A percentile compares a stretch with the other conserved stretches of the same genome.
phyloP scores from a whole-genome alignment of 2,329 filamentous ascomycete species.

The Fusarium sp. region DNA sequence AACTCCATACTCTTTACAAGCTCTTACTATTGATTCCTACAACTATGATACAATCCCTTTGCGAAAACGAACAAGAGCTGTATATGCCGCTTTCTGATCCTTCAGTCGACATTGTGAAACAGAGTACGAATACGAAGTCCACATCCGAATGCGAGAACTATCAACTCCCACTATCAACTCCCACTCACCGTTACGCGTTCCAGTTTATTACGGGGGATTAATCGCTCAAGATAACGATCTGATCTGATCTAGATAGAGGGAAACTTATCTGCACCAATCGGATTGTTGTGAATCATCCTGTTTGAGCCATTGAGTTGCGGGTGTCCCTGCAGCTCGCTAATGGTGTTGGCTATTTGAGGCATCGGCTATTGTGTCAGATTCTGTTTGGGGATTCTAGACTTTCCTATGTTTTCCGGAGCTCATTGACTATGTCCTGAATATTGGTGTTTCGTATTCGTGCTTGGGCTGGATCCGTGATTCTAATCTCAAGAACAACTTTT shows the following conservation, averaged over 20 bases:
- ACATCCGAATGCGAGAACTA: conserved; percentile 28
- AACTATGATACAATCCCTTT: neutral
- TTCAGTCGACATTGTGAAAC: neutral
- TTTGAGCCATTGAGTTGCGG: neutral
- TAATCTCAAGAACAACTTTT: neutral
- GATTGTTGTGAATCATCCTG: neutral
- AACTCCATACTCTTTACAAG: neutral
- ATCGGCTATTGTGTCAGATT: neutral
- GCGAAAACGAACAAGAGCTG: conserved; percentile 36
- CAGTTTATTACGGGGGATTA: neutral
- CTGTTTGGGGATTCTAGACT: too few relatives aligned
- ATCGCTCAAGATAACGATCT: conserved; percentile 1
- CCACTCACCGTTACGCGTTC: neutral
- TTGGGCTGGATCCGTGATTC: neutral
- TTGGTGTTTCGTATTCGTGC: neutral
- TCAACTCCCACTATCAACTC: neutral
- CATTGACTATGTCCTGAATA: accelerated
- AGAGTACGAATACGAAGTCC: conserved; percentile 26
- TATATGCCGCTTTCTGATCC: neutral
- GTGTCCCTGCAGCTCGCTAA: conserved; percentile 1
- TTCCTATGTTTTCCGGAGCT: neutral
- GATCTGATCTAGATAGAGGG: conserved; percentile 17
- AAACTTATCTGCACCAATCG: neutral
- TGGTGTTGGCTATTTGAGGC: neutral
- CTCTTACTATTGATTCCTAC: neutral